Evolutionary conservation across 805 yeast genomes (phyloP).

Genomic region (Saccharomycopsis synnaedendra): DNA sequence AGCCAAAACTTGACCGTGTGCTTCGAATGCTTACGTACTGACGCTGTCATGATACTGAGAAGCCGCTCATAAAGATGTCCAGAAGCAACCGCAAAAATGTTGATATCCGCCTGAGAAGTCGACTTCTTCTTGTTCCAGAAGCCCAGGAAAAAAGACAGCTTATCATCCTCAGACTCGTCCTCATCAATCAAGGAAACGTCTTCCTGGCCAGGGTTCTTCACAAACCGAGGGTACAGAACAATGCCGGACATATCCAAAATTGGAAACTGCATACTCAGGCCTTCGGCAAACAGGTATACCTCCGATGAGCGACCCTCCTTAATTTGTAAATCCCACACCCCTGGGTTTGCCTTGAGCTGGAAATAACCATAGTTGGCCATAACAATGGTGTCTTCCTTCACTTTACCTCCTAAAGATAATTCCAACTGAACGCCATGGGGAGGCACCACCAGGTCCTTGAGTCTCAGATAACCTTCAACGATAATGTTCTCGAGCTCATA

Average conservation of each 20-base stretch:
- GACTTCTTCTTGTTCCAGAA: slow-evolving; percentile 8
- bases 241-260: slow-evolving; percentile 35
- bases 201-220: slow-evolving; percentile 30
- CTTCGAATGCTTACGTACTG: slow-evolving; percentile 56
- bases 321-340: slow-evolving; percentile 46
- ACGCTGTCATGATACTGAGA: slow-evolving; percentile 66
- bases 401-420: slow-evolving; percentile 16
- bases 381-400: slow-evolving; percentile 41
- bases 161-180: neutral
- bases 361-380: slow-evolving; percentile 80
- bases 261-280: slow-evolving; percentile 20
- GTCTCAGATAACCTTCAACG: slow-evolving; percentile 52
- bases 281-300: slow-evolving; percentile 28
- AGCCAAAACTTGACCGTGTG: slow-evolving; percentile 76
- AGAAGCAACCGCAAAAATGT: slow-evolving; percentile 73
- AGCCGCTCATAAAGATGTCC: slow-evolving; percentile 73
- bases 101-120: slow-evolving; percentile 44
- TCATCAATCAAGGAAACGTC: slow-evolving; percentile 9
- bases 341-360: slow-evolving; percentile 68
- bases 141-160: slow-evolving; percentile 16
- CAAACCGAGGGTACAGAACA: slow-evolving; percentile 34
- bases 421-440: slow-evolving; percentile 41
- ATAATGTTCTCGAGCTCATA: slow-evolving; percentile 44
- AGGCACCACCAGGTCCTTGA: slow-evolving; percentile 30
- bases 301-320: slow-evolving; percentile 29